Evolutionary conservation across 2,329 filamentous ascomycete species (phyloP), one percentile per base, ranked within the genome.

Genomic region (Pyrenochaeta sp.): DNA sequence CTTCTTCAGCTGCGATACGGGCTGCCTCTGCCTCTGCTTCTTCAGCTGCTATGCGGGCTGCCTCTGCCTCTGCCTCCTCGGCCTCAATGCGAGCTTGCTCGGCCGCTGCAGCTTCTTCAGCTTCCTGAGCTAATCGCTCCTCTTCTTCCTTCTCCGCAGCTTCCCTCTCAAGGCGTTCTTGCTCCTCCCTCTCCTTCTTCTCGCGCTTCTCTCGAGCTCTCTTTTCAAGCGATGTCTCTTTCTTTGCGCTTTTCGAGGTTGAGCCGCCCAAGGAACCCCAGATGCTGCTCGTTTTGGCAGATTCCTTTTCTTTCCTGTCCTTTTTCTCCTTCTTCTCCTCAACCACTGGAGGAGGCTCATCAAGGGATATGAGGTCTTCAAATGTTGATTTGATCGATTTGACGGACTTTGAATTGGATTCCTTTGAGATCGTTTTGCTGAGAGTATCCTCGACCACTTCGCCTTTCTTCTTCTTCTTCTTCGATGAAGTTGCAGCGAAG

Each of bases 111-210:
- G 49, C 52, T 32, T 58, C 60, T 34, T 62, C 60, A 13, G 67
- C 63, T 41, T 63, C 58, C 27, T 46, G 49, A 7, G 51, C 54
- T 11, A 63, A 29, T 6, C 54, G 54, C 21, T 60, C 59, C 13
- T 58, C 50, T 38, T 62, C 54, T 35, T 58, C 69, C 50, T 78
- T 75, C 24, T 73, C 74, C 22, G 74, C 72, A 48, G 74, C 75
- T 26, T 64, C 65, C 35, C 69, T 71, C 46, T 73, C 53, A 9
- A 57, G 21, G 15, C 48, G 48, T 31, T 58, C 58, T 20, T 52
- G 47, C 28, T 57, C 55, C 35, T 56, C 58, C n/a, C 52, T 51
- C n/a, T 71, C 62, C 34, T 62, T 58, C 39, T 53, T 59, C 31
- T 65, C 60, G 19, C 59, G 60, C 42, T 58, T 57, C 35, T 62